A percentile compares a stretch with the other conserved stretches of the same genome.
Conservation (phyloP, 2,329 filamentous ascomycete genomes). For the Thielaviopsis populi region DNA sequence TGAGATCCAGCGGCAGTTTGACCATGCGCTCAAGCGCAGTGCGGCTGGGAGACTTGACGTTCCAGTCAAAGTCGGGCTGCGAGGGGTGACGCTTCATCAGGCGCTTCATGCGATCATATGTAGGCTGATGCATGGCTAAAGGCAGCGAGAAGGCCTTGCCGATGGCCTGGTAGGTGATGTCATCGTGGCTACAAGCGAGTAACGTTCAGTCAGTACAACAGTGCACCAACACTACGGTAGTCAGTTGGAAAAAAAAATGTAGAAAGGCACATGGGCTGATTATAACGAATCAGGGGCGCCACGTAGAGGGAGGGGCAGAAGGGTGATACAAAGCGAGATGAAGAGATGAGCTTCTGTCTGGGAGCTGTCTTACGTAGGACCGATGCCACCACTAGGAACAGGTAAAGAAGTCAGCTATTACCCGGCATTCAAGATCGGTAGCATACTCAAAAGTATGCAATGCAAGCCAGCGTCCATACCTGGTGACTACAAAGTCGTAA, state of each 20-base stretch:
- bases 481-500: slow-evolving; percentile 93
- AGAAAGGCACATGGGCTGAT: not conserved
- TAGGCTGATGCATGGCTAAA: slow-evolving; percentile 60
- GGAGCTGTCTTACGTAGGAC: slow-evolving; percentile 57
- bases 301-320: not conserved
- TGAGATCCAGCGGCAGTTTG: slow-evolving; percentile 61
- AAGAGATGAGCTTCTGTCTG: not conserved
- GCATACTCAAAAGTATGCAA: not conserved
- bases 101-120: slow-evolving; percentile 68
- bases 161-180: slow-evolving; percentile 92
- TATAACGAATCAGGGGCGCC: not conserved
- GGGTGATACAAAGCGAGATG: not conserved
- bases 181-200: slow-evolving; percentile 58
- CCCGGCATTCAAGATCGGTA: not conserved
- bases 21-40: slow-evolving; percentile 85
- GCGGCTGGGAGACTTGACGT: slow-evolving; percentile 60
- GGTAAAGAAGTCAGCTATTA: slow-evolving; percentile 3
- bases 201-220: not conserved
- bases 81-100: slow-evolving; percentile 59
- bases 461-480: slow-evolving; percentile 24
- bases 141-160: slow-evolving; percentile 72
- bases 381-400: slow-evolving; percentile 61
- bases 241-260: not conserved
- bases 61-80: slow-evolving; percentile 69
- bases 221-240: not conserved